Evolutionary conservation across 805 yeast genomes (phyloP), one percentile per base, ranked within the genome.

Genomic region (Hanseniaspora lachancei): DNA sequence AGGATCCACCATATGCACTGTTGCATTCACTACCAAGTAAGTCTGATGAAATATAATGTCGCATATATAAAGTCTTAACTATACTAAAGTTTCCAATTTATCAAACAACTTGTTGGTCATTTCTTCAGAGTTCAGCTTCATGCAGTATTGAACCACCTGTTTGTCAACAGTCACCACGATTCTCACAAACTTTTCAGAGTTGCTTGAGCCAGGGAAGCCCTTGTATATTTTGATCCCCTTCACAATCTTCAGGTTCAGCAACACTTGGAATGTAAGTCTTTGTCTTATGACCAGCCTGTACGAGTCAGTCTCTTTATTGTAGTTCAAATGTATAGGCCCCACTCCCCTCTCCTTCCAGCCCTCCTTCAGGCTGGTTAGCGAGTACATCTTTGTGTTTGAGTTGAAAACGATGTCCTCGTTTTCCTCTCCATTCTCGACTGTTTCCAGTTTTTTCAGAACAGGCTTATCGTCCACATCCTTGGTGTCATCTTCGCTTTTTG

Each of bases 311-410:
- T 60, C 58, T n/a, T 60, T 60, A 51, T 67, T 63, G 47, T 69
- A 68, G 68, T 93, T 91, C 27, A 93, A 76, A 65, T 87, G 95
- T n/a, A 93, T 70, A 5, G 79, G 76, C 2, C 98, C 98, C 43
- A 85, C 75, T 24, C 98, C 98, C 64, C 93, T 79, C 69, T 93
- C 98, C 66, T 87, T 93, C 98, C 98, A 93, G 2, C 96, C 96
- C 18, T 76, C 80, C 9, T 77, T 66, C 3, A 84, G 73, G 39
- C 80, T 77, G 0, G 82, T 71, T 34, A 89, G 71, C 62, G 86
- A 85, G 65, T 89, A 93, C 29, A 93, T 71, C 64, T 89, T 87
- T 4, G 95, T 87, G 49, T 84, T 81, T 40, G 84, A 77, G 46
- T 79, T 78, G 66, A 78, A 86, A 8, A 82, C 64, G 0, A 85